Percentiles rank a stretch among this genome's conserved stretches.
Conservation (phyloP, 768 basidiomycete species). For the Brasilioporus rufonigricans region DNA sequence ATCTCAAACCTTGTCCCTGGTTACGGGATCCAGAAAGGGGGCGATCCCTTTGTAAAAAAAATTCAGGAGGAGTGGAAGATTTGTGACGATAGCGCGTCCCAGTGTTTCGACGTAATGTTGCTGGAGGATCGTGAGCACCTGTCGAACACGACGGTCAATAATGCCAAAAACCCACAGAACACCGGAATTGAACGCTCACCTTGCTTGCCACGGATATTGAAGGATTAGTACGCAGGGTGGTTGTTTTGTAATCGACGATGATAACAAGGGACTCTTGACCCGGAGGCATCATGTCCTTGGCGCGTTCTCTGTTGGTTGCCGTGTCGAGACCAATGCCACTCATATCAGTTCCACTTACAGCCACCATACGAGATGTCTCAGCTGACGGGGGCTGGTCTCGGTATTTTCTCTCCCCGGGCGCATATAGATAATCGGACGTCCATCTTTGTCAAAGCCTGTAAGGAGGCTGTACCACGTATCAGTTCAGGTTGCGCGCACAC, state of each 20-base stretch:
- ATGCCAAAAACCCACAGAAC: not conserved
- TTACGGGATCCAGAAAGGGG: slow-evolving; percentile 86
- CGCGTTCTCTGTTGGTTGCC: slow-evolving; percentile 63
- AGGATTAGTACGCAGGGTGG: slow-evolving; percentile 80
- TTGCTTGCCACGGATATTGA: slow-evolving; percentile 79
- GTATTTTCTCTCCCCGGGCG: slow-evolving; percentile 88
- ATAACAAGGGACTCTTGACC: slow-evolving; percentile 83
- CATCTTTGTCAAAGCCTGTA: slow-evolving; percentile 83
- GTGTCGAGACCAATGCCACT: slow-evolving; percentile 6
- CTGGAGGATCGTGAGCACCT: slow-evolving; percentile 78
- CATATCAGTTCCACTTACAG: slow-evolving; percentile 48
- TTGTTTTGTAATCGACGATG: slow-evolving; percentile 82
- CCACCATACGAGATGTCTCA: slow-evolving; percentile 84
- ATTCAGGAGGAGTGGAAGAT: slow-evolving; percentile 69
- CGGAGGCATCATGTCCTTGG: slow-evolving; percentile 84
- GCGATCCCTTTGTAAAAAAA: slow-evolving; percentile 84
- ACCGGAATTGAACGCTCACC: slow-evolving; percentile 30
- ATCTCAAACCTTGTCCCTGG: slow-evolving; percentile 69
- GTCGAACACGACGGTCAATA: not conserved
- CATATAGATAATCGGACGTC: slow-evolving; percentile 87
- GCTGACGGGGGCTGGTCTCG: slow-evolving; percentile 69
- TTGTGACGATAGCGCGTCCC: slow-evolving; percentile 79
- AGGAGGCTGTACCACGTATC: slow-evolving; percentile 51
- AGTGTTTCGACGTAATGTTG: slow-evolving; percentile 89
- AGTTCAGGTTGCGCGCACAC: not conserved